These are phyloP conservation scores for Trichoderma oligosporum DNA, from an alignment of 2,329 filamentous ascomycete genomes.

Conservation along the genomic window DNA sequence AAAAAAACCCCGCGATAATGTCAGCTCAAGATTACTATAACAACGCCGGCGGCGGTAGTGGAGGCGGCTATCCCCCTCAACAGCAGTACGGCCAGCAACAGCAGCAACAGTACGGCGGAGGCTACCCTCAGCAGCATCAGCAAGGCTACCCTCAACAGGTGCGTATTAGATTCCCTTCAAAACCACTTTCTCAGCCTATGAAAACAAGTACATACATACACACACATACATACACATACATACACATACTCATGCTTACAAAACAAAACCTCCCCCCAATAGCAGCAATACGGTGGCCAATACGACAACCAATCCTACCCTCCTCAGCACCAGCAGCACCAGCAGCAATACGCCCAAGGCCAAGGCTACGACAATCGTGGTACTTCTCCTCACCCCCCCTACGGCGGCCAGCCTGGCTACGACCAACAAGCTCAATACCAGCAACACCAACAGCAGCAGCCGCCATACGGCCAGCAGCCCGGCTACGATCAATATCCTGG, in stretches of 20 bases:
- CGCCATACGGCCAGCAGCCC: slow-evolving; percentile 26
- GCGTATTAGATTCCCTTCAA: too few species aligned
- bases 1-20: slow-evolving; percentile 27
- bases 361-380: slow-evolving; percentile 22
- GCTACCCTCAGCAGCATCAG: slow-evolving; percentile 23
- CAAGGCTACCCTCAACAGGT: slow-evolving; percentile 26
- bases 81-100: slow-evolving; percentile 24
- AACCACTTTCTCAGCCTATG: too few species aligned
- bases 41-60: slow-evolving; percentile 26
- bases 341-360: not conserved
- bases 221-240: too few species aligned
- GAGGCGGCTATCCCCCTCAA: slow-evolving; percentile 26
- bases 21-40: slow-evolving; percentile 40
- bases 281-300: slow-evolving; percentile 26
- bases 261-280: not conserved
- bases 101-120: slow-evolving; percentile 25
- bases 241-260: not conserved
- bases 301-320: slow-evolving; percentile 23
- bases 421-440: slow-evolving; percentile 17
- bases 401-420: slow-evolving; percentile 21
- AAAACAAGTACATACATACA: too few species aligned
- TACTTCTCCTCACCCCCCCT: slow-evolving; percentile 22
- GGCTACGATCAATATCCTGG: slow-evolving; percentile 19
- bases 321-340: not conserved
- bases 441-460: slow-evolving; percentile 23